Base-by-base conservation (phyloP, 306 rosid species). In the Casuarina glauca region DNA sequence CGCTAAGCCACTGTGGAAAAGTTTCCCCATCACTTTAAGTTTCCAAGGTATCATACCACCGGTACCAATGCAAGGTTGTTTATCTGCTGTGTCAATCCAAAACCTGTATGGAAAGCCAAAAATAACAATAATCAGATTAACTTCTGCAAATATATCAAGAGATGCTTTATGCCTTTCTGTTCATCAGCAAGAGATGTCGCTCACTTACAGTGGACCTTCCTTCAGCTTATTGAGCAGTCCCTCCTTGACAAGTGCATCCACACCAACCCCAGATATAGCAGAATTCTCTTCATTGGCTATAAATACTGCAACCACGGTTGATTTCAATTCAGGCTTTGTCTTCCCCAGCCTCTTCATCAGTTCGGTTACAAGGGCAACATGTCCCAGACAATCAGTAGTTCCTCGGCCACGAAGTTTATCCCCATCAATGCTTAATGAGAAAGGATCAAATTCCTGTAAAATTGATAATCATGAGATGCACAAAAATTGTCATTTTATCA, bases 31-130 rank as follows among this genome's bases (percentile, higher is more conserved):
- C 80, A 84, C 92, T 53, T 81, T 85, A 74, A 93, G 97, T 81
- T 85, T 89, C 99, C 97, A 93, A 77, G 99, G 97, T 77, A 93
- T 86, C 90, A 88, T 77, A 75, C 99, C 99, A 67, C 99, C 99
- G 43, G 98, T 95, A 42, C 98, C 99, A 17, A 95, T 64, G 39
- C 99, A 90, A 17, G 99, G 99, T 75, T 95, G 99, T 79, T 93
- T 93, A 83, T 95, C 99, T 1, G 97, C 96, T 3, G 96, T 90
- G 78, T 95, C 97, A 48, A 93, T 82, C 99, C 98, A 95, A 85
- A 79, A 93, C 88, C 99, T 93, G 84, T 45, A 50, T 36, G 53
- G 64, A 79, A 76, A 8, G 2, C 72, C 80, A 75, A 61, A 76
- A 70, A 78, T 68, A 51, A 61, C 52, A 74, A 73, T 62, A 82